phyloP scores from a whole-genome alignment of 2,329 filamentous ascomycete genomes.

The Exophiala oligosperma region DNA sequence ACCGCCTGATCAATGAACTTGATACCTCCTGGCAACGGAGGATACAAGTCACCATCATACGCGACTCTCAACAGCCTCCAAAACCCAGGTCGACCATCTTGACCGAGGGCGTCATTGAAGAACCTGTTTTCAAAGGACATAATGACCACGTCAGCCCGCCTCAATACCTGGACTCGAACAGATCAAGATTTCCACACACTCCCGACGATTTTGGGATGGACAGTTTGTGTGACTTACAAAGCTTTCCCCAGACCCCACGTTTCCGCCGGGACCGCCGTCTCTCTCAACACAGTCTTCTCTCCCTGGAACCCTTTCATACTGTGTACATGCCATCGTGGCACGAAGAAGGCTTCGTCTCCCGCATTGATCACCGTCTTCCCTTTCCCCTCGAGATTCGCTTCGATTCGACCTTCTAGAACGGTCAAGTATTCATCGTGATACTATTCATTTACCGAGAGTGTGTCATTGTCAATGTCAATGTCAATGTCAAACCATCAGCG shows the following conservation, averaged over 20 bases:
- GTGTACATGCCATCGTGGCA: not conserved
- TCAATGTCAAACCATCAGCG: not conserved
- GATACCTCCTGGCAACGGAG: not conserved
- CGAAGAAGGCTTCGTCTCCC: not conserved
- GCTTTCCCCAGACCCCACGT: not conserved
- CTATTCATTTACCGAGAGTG: not conserved
- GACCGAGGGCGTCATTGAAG: not conserved
- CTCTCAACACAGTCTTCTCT: not conserved
- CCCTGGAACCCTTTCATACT: not conserved
- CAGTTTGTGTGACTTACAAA: not conserved
- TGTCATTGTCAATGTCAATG: not conserved
- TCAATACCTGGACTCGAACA: too few relatives aligned
- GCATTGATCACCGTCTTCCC: not conserved
- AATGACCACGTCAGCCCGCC: not conserved
- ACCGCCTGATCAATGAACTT: not conserved
- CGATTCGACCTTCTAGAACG: not conserved
- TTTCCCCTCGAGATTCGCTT: not conserved
- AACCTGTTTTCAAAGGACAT: not conserved
- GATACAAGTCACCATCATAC: not conserved
- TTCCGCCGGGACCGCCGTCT: not conserved
- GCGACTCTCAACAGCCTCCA: not conserved
- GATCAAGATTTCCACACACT: not conserved
- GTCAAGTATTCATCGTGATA: not conserved
- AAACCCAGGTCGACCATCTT: not conserved
- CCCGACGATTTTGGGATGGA: not conserved